phyloP scores from a whole-genome alignment of 2,329 filamentous ascomycete genomes.

The Coniosporium tulheliwenetii region DNA sequence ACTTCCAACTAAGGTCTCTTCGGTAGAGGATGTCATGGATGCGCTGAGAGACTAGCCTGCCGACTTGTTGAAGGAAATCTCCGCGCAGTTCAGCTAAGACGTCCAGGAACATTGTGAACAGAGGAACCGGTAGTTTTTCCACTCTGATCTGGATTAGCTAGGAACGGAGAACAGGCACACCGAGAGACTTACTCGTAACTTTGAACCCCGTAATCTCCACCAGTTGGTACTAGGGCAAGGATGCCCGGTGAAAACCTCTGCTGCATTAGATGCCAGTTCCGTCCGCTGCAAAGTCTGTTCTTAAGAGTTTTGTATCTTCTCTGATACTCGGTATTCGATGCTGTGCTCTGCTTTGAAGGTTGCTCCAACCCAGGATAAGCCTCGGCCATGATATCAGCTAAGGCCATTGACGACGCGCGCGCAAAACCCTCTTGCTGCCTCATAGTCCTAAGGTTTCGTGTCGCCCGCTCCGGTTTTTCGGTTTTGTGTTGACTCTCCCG shows the following conservation, averaged over 20 bases:
- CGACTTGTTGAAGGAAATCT: constrained; percentile 1
- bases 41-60: constrained; percentile 1
- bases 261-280: constrained; percentile 1
- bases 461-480: neutral
- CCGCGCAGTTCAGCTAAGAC: neutral
- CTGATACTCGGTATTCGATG: neutral
- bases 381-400: constrained; percentile 1
- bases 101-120: constrained; percentile 1
- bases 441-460: neutral
- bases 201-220: neutral
- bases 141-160: constrained; percentile 1
- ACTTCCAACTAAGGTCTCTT: constrained; percentile 1
- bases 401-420: neutral
- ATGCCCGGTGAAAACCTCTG: neutral
- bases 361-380: neutral
- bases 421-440: neutral
- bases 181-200: constrained; percentile 1
- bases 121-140: constrained; percentile 1
- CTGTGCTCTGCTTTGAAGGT: neutral
- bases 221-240: neutral
- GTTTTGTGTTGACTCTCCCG: neutral
- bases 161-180: neutral
- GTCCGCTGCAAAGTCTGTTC: neutral
- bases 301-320: constrained; percentile 1
- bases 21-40: constrained; percentile 1